Conservation (phyloP, 2,329 filamentous ascomycete genomes). For the Arthrinium puccinioides region DNA sequence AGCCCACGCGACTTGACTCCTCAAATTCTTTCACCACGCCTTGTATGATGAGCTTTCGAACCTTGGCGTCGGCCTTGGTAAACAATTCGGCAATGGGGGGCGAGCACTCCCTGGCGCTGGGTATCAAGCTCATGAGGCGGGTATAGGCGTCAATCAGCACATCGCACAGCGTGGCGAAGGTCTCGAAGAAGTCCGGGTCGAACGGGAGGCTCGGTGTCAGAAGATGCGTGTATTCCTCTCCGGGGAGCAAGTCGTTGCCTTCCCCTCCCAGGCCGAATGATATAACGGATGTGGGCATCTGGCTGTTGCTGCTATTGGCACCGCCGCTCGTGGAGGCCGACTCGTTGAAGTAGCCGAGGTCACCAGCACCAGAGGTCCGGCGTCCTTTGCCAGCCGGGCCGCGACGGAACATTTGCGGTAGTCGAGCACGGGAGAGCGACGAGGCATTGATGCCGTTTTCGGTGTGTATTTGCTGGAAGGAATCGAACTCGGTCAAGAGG, state of each 20-base stretch:
- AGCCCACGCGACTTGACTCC: constrained; percentile 67
- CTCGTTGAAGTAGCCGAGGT: constrained; percentile 19
- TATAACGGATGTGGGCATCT: constrained; percentile 37
- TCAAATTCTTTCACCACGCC: constrained; percentile 90
- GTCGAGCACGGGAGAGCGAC: constrained; percentile 67
- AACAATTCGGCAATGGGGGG: constrained; percentile 75
- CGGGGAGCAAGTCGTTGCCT: constrained; percentile 63
- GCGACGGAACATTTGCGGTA: constrained; percentile 78
- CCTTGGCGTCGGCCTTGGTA: constrained; percentile 75
- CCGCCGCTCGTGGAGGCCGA: constrained; percentile 10
- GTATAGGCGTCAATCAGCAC: constrained; percentile 90
- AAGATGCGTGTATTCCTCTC: constrained; percentile 82
- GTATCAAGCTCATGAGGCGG: constrained; percentile 66
- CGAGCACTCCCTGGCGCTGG: constrained; percentile 66
- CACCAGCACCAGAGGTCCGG: constrained; percentile 41
- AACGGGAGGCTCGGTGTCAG: constrained; percentile 91
- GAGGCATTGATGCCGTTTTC: constrained; percentile 64
- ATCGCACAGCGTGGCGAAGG: constrained; percentile 91
- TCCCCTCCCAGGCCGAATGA: constrained; percentile 44
- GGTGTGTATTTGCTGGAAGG: constrained; percentile 81
- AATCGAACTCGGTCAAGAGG: constrained; percentile 84
- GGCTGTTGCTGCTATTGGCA: constrained; percentile 18
- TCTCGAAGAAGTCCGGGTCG: constrained; percentile 95
- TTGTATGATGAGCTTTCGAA: constrained; percentile 84
- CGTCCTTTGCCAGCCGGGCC: constrained; percentile 52